Evolutionary conservation across 768 basidiomycete genomes (phyloP), one percentile per base, ranked within the genome.

Genomic region (Phallus indusiatus): DNA sequence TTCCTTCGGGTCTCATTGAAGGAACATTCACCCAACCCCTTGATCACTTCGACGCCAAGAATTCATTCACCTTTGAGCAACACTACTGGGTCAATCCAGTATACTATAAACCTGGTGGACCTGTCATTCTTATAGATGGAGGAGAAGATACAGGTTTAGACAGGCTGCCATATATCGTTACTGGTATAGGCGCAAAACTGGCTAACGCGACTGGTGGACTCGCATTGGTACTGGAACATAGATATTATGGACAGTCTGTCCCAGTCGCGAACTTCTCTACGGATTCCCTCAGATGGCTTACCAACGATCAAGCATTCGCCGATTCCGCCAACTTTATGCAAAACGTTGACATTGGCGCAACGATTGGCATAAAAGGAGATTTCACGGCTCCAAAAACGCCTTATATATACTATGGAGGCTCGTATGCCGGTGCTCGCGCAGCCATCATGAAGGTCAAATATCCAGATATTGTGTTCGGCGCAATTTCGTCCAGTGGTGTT

Each of bases 341-440:
- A 6, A 81, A 85, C 61, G 82, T 95, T 69, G 79, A 84, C 65
- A 87, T 94, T 65, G 70, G 76, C 7, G 34, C 47, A 11, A 28
- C 57, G n/a, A 49, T 42, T 16, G 86, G 83, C 1, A 81, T 94
- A 53, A 71, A 78, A 1, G 84, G 85, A 64, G 81, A 89, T 65
- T 66, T 91, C 63, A 86, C 85, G 17, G 80, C 90, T 8, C 82
- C 87, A n/a, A 73, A 73, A 33, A 86, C 85, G 1, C 88, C 90
- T 11, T 93, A 90, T 90, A 91, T 93, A 56, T 93, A 95, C 69
- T 95, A 95, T 65, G 95, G 95, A 11, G 88, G 89, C 7, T 92
- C 89, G 0, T 95, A 95, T 64, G 93, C 93, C 11, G 94, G 94
- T 60, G 94, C 94, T 7, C 84, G 94, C 14, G 85, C 93, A 0